These are phyloP conservation scores for Pythium chondricola DNA, from an alignment of 352 stramenopile species.

Conservation along the genomic window DNA sequence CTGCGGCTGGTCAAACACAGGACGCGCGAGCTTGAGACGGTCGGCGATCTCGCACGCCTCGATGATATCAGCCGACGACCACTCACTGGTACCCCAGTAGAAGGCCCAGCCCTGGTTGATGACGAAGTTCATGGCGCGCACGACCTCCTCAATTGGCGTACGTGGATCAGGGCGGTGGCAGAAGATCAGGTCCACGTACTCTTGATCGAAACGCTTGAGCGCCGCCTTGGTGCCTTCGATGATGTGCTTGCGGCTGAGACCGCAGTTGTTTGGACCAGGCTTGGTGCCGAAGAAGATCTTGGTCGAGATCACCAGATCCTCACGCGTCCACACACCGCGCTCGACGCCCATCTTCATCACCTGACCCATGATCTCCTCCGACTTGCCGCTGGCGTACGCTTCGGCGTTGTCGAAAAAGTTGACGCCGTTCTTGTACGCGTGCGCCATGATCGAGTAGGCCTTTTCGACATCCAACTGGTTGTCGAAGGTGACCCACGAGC, in stretches of 20 bases:
- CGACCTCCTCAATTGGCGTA: slow-evolving; percentile 62
- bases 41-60: slow-evolving; percentile 51
- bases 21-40: slow-evolving; percentile 24
- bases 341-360: slow-evolving; percentile 46
- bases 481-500: slow-evolving; percentile 48
- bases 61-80: slow-evolving; percentile 60
- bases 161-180: slow-evolving; percentile 54
- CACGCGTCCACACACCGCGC: slow-evolving; percentile 30
- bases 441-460: slow-evolving; percentile 45
- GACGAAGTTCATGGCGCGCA: slow-evolving; percentile 27
- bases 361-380: slow-evolving; percentile 52
- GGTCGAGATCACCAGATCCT: slow-evolving; percentile 61
- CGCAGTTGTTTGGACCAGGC: slow-evolving; percentile 28
- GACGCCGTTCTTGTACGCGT: slow-evolving; percentile 54
- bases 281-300: slow-evolving; percentile 64
- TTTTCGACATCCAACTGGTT: slow-evolving; percentile 45
- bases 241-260: slow-evolving; percentile 49
- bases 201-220: slow-evolving; percentile 45
- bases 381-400: slow-evolving; percentile 38
- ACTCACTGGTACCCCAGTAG: slow-evolving; percentile 63
- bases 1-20: slow-evolving; percentile 52
- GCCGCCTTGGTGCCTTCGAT: slow-evolving; percentile 51
- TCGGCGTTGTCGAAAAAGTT: slow-evolving; percentile 73
- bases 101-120: slow-evolving; percentile 21
- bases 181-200: slow-evolving; percentile 68